Base-by-base conservation (phyloP, 371 early-diverging fungal genomes). In the Rhizopus delemar region DNA sequence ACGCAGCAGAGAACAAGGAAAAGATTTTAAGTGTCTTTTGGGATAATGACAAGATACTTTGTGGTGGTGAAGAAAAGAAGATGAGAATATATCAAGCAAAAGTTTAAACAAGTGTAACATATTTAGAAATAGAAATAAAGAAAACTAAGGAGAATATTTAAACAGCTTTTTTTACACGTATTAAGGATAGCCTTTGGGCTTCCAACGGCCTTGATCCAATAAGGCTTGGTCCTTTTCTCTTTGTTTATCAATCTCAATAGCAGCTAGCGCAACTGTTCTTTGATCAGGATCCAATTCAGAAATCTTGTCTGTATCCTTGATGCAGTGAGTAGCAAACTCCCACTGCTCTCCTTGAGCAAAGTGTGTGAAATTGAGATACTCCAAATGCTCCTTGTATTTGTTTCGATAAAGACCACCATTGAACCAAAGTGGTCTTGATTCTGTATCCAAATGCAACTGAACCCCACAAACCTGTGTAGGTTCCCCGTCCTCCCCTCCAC, bases 21-120 rank as follows among this genome's bases (percentile, higher is more conserved):
- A 94, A 94, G 80, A 71, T 95, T 39, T 80, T 93, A 45, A 85
- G 84, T 60, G 82, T 94, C 33, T 87, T 87, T 66, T 96, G 95
- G 94, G 80, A 75, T 53, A 72, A 76, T 35, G 85, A 87, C n/a
- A 75, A 81, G 43, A 74, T 95, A 45, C 60, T 90, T 35, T 82
- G 85, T 50, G 96, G 95, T 66, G 96, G 96, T 41, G 94, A 93
- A 73, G 91, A 91, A 58, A 84, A 85, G 62, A 81, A 89, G 66
- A 73, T 94, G 62, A 81, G 84, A 70, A 82, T 92, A 60, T 87
- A 87, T 68, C 75, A 82, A 56, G 77, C 85, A 36, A 79, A 85
- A 55, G 49, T 58, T 22, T 57, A 66, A 33, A 61, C 5, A 36
- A 58, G 29, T 49, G 29, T 38, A 38, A 38, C 2, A 38, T 38